Percentiles rank a stretch among this genome's conserved stretches.
Evolutionary conservation across 768 basidiomycete species (phyloP).

Genomic region (Trametes maxima): DNA sequence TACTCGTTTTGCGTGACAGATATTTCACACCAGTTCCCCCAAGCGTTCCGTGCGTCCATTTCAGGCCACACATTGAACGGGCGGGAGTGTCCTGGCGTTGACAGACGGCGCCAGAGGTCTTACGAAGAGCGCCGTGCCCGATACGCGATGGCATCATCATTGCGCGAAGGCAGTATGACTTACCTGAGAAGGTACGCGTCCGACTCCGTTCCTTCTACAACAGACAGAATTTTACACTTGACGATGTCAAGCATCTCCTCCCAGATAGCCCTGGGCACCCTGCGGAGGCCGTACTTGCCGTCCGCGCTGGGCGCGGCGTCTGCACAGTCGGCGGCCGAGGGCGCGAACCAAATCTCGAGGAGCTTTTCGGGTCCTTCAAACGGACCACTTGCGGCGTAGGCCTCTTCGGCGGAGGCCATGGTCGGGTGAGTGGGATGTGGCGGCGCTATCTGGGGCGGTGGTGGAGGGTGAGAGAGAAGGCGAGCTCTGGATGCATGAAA

Average conservation of each 20-base stretch:
- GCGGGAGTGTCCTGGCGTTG: too few relatives aligned
- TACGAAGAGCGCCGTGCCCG: neutral
- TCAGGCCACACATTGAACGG: too few relatives aligned
- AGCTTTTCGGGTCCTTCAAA: slow-evolving; percentile 96
- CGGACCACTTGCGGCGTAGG: slow-evolving; percentile 23
- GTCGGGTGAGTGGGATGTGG: neutral
- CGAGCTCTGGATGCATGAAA: slow-evolving; percentile 32
- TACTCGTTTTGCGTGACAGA: too few relatives aligned
- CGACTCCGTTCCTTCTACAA: slow-evolving; percentile 83
- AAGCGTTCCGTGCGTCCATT: too few relatives aligned
- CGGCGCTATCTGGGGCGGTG: slow-evolving; percentile 32
- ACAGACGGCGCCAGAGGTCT: too few relatives aligned
- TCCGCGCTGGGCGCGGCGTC: slow-evolving; percentile 40
- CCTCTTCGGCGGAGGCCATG: slow-evolving; percentile 13
- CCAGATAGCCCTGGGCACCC: slow-evolving; percentile 78
- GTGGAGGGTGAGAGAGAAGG: slow-evolving; percentile 21
- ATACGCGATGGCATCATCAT: neutral
- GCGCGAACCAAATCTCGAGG: slow-evolving; percentile 96
- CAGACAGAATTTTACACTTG: slow-evolving; percentile 93
- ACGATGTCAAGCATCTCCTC: slow-evolving; percentile 98
- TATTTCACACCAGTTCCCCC: too few relatives aligned
- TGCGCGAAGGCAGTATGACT: neutral
- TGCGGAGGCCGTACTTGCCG: slow-evolving; percentile 71
- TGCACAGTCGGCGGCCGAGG: slow-evolving; percentile 64
- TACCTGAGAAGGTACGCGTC: slow-evolving; percentile 97